Base-by-base conservation (phyloP, 768 basidiomycete genomes). In the Boletus rufocinnamomeus region DNA sequence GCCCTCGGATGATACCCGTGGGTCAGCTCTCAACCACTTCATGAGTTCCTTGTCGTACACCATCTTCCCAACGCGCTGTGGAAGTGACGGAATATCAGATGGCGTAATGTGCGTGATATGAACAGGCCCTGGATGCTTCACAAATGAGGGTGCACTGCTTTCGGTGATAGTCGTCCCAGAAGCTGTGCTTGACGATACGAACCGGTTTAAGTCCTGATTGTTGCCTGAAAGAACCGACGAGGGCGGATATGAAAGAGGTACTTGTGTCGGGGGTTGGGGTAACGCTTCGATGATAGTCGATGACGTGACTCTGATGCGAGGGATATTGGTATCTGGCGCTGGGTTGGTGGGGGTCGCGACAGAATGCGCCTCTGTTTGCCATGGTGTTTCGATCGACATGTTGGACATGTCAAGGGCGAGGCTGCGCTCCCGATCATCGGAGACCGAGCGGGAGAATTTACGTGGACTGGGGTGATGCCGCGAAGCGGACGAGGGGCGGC, bases 141-240 rank as follows among this genome's bases (percentile, higher is more conserved):
- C 84, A 69, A 91, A 94, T 4, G 93, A 94, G 1, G 85, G 86
- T 0, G 85, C 85, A 63, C 89, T 90, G 41, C 84, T 84, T 5
- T 82, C 76, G 13, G 88, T 89, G 50, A 89, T 70, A 19, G 88
- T 89, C 14, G 88, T 89, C 19, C 80, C 82, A 4, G 90, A 91
- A 34, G 85, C 81, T 10, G 94, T 95, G 66, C 93, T 92, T 16
- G 92, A 89, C 7, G 94, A 95, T 10, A 95, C 91, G 67, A 92
- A 93, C 27, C 95, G 88, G 66, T 89, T 91, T 46, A 95, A 79
- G 69, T 95, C 93, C 19, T 87, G 87, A 61, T 83, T 83, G 17
- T 80, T 75, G 3, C 79, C 76, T 34, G 79, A 70, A 28, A 81
- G 84, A 27, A 84, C 60, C 35, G 85, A 82, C 21, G 78, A 78